phyloP scores from a whole-genome alignment of 129 eudicot species.

The Saposhnikovia divaricata region DNA sequence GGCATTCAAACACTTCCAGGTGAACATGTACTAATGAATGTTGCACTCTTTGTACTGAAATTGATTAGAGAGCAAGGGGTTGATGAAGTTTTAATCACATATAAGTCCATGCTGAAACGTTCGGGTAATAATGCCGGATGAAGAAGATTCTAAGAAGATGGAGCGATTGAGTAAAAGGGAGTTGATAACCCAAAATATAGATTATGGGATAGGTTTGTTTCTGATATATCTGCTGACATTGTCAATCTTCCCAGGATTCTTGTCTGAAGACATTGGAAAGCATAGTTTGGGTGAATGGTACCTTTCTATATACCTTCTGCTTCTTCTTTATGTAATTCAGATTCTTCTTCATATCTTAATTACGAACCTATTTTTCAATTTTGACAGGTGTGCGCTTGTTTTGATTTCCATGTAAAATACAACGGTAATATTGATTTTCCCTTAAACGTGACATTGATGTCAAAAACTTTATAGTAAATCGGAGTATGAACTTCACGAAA shows the following conservation, averaged over 20 bases:
- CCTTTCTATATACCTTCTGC: background rate
- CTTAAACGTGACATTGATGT: too few species aligned
- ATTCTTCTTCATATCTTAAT: background rate
- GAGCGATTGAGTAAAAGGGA: constrained; percentile 29
- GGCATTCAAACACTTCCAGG: constrained; percentile 18
- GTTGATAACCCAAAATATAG: constrained; percentile 25
- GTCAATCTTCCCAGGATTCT: constrained; percentile 41
- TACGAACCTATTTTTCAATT: background rate
- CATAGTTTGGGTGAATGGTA: constrained; percentile 42
- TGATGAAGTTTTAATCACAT: background rate
- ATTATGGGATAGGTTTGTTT: constrained; percentile 33
- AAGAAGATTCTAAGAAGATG: constrained; percentile 14
- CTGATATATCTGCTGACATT: constrained; percentile 25
- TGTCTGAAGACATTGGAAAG: constrained; percentile 38
- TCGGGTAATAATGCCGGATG: constrained; percentile 18
- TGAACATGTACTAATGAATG: constrained; percentile 3
- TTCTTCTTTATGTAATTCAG: background rate
- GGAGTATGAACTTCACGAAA: too few species aligned
- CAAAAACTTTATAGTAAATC: too few species aligned
- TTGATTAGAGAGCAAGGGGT: background rate
- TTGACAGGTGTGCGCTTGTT: constrained; percentile 29
- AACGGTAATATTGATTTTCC: too few species aligned
- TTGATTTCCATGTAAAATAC: constrained; percentile 40
- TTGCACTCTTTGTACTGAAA: background rate
- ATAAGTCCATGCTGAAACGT: background rate